phyloP scores from a whole-genome alignment of 2,329 filamentous ascomycete genomes.

The Stachybotrys chlorohalonatus region DNA sequence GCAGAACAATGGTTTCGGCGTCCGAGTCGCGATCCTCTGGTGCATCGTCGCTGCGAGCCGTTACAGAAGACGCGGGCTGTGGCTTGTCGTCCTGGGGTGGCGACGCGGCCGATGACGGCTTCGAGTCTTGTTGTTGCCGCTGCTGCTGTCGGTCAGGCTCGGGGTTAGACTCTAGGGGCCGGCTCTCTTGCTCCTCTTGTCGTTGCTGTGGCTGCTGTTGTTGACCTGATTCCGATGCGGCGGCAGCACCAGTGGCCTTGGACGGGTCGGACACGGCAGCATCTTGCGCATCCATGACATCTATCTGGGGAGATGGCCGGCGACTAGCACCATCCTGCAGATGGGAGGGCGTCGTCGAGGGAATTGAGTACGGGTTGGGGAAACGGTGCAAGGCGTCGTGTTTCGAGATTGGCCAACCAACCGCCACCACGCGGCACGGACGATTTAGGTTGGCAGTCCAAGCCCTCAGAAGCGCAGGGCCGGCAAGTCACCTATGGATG shows the following conservation, averaged over 20 bases:
- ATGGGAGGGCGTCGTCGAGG: constrained; percentile 7
- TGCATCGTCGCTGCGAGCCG: constrained; percentile 23
- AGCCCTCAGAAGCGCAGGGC: background rate
- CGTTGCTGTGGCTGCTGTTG: constrained; percentile 8
- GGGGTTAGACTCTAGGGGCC: background rate
- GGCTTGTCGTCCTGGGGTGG: constrained; percentile 9
- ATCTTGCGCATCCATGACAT: constrained; percentile 63
- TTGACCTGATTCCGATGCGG: constrained; percentile 31
- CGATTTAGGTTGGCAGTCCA: background rate
- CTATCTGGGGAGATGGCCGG: constrained; percentile 42
- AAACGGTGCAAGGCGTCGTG: constrained; percentile 1
- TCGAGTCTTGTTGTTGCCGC: background rate
- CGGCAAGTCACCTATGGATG: background rate
- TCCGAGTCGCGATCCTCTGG: constrained; percentile 55
- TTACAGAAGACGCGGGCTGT: constrained; percentile 19
- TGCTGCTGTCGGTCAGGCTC: background rate
- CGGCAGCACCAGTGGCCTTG: constrained; percentile 49
- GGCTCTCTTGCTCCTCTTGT: constrained; percentile 1
- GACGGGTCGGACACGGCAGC: constrained; percentile 52
- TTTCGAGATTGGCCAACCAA: background rate
- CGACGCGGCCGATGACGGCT: background rate
- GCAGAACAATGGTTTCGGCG: constrained; percentile 62
- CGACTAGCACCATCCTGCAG: constrained; percentile 52
- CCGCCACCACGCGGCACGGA: background rate
- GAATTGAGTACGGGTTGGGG: constrained; percentile 4